phyloP scores from a whole-genome alignment of 2,329 filamentous ascomycete species.

The Fusarium hainanense region DNA sequence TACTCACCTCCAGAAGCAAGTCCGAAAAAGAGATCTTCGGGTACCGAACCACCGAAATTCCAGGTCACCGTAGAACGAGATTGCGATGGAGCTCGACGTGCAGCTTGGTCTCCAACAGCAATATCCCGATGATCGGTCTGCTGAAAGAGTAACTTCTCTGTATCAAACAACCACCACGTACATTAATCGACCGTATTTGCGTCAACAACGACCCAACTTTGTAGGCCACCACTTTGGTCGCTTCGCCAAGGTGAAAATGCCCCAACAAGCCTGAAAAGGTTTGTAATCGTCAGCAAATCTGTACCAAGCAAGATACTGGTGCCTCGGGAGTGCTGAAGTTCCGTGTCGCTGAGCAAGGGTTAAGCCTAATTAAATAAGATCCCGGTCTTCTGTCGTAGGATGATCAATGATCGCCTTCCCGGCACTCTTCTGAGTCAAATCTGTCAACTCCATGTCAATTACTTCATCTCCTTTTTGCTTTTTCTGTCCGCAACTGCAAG shows the following conservation, averaged over 20 bases:
- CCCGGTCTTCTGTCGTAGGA: slow-evolving; percentile 27
- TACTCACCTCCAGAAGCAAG: slow-evolving; percentile 33
- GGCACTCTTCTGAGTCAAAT: slow-evolving; percentile 45
- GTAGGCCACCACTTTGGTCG: slow-evolving; percentile 37
- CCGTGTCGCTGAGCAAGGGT: slow-evolving; percentile 38
- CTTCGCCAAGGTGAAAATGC: slow-evolving; percentile 30
- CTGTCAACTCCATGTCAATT: slow-evolving; percentile 45
- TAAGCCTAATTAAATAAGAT: slow-evolving; percentile 25
- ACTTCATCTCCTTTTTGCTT: slow-evolving; percentile 42
- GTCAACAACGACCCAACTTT: slow-evolving; percentile 41
- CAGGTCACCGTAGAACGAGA: slow-evolving; percentile 35
- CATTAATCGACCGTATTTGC: slow-evolving; percentile 28
- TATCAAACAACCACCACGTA: slow-evolving; percentile 16
- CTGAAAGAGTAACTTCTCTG: not conserved
- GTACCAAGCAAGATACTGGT: slow-evolving; percentile 30
- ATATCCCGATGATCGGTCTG: slow-evolving; percentile 29
- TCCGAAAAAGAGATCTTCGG: slow-evolving; percentile 19
- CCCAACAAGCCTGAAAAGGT: slow-evolving; percentile 12
- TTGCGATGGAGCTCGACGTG: slow-evolving; percentile 38
- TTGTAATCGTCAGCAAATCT: slow-evolving; percentile 35
- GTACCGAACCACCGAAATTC: slow-evolving; percentile 19
- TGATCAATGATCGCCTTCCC: slow-evolving; percentile 43
- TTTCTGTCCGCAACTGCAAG: slow-evolving; percentile 29
- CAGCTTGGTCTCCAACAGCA: slow-evolving; percentile 25
- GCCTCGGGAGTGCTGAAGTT: slow-evolving; percentile 34